A percentile compares a stretch with the other conserved stretches of the same genome.
Conservation (phyloP, 768 basidiomycete genomes). For the Tubosaeta brunneosetosa region DNA sequence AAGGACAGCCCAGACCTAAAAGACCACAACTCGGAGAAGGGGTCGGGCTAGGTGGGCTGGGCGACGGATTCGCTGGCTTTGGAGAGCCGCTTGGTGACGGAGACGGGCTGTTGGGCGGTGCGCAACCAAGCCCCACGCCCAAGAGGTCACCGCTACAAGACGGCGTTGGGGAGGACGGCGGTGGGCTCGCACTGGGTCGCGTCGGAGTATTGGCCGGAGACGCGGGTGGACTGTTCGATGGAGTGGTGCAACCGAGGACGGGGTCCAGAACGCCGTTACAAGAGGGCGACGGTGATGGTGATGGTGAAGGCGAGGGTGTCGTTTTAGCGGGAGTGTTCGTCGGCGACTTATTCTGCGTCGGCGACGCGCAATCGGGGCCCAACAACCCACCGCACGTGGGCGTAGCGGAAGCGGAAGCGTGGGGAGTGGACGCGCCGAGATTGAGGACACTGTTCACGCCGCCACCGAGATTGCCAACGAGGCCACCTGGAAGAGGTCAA, state of each 20-base stretch:
- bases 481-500: conserved; percentile 2
- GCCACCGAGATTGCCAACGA: background rate
- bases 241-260: conserved; percentile 5
- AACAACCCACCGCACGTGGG: conserved; percentile 17
- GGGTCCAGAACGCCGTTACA: conserved; percentile 10
- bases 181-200: too few species aligned
- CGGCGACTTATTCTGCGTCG: conserved; percentile 3
- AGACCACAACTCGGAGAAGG: background rate
- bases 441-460: conserved; percentile 8
- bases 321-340: background rate
- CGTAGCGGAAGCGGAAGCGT: conserved; percentile 1
- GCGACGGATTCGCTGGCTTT: background rate
- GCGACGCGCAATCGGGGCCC: conserved; percentile 16
- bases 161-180: background rate
- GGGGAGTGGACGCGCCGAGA: conserved; percentile 3
- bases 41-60: background rate
- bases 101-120: too few species aligned
- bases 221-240: background rate
- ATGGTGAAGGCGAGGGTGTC: background rate
- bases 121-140: too few species aligned
- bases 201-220: background rate
- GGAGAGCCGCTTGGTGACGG: too few species aligned
- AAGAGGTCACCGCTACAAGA: background rate
- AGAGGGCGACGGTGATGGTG: background rate
- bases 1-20: conserved; percentile 7